Evolutionary conservation across 805 yeast genomes (phyloP).

Genomic region (Limtongia smithiae): DNA sequence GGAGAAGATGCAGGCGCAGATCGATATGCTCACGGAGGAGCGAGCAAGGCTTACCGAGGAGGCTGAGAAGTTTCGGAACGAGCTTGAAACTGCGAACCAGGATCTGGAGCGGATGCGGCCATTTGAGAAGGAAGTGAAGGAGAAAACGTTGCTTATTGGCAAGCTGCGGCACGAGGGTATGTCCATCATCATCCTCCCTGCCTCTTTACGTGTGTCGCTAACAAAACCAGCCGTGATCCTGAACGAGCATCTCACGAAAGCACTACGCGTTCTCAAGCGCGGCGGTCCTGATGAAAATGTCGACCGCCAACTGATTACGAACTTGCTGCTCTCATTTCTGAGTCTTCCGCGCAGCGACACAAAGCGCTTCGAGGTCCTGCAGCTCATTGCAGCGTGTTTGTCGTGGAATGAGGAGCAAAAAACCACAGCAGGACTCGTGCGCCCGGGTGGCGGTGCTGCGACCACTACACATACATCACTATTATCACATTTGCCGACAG

Average conservation of each 20-base stretch:
- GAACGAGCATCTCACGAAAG: slow-evolving; percentile 94
- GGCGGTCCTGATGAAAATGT: slow-evolving; percentile 44
- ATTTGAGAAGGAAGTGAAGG: slow-evolving; percentile 56
- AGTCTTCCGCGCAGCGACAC: slow-evolving; percentile 89
- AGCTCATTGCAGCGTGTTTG: slow-evolving; percentile 73
- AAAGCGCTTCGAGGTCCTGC: slow-evolving; percentile 88
- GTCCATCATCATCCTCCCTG: neutral
- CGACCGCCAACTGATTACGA: slow-evolving; percentile 67
- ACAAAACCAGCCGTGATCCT: slow-evolving; percentile 60
- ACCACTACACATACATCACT: no score
- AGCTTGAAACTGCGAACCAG: slow-evolving; percentile 15
- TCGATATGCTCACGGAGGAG: slow-evolving; percentile 13
- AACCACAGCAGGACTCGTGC: slow-evolving; percentile 64
- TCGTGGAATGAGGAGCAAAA: slow-evolving; percentile 82
- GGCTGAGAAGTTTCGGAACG: slow-evolving; percentile 11
- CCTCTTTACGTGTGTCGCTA: neutral
- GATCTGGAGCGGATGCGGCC: slow-evolving; percentile 36
- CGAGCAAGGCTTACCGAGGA: slow-evolving; percentile 37
- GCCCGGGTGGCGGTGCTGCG: slow-evolving; percentile 15
- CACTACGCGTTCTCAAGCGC: slow-evolving; percentile 75
- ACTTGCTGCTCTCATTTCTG: slow-evolving; percentile 77
- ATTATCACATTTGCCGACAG: no score
- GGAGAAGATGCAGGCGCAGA: slow-evolving; percentile 26
- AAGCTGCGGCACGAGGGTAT: slow-evolving; percentile 77
- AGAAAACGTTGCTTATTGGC: slow-evolving; percentile 76